Evolutionary conservation across 176 grass and related monocot species (phyloP).

Genomic region (Avena atlantica): DNA sequence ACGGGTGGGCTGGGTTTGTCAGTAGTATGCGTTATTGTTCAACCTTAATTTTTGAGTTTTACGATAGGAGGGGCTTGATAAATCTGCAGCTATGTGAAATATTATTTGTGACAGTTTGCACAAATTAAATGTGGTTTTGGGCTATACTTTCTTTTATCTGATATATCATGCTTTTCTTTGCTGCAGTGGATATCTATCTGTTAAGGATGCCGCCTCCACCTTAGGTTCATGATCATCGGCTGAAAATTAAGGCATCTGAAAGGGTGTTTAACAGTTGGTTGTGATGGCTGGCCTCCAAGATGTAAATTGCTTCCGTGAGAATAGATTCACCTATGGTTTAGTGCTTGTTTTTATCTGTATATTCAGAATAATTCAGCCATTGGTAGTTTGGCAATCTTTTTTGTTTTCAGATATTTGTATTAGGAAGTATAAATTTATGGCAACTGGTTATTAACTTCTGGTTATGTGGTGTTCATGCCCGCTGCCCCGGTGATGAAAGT

Average conservation of each 20-base stretch:
- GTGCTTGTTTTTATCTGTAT: constrained; percentile 57
- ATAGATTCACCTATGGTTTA: constrained; percentile 50
- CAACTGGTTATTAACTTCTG: constrained; percentile 31
- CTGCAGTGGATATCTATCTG: constrained; percentile 46
- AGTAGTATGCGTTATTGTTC: neutral
- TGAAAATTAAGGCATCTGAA: constrained; percentile 46
- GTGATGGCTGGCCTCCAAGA: constrained; percentile 47
- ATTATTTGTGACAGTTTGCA: neutral
- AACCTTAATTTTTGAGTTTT: neutral
- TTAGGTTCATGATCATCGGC: constrained; percentile 45
- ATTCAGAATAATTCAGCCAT: constrained; percentile 47
- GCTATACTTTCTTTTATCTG: constrained; percentile 29
- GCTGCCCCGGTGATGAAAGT: neutral
- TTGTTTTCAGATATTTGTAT: constrained; percentile 54
- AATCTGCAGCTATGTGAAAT: neutral
- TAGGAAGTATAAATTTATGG: constrained; percentile 44
- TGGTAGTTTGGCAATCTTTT: constrained; percentile 44
- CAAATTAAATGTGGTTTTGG: neutral
- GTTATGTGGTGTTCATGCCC: neutral
- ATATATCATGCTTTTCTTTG: neutral
- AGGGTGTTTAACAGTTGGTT: constrained; percentile 42
- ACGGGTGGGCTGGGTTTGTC: neutral
- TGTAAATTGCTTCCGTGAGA: constrained; percentile 64
- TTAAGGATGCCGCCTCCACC: constrained; percentile 40
- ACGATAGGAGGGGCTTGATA: neutral